Conservation (phyloP, 2,329 filamentous ascomycete genomes). For the Graphilbum sp. region DNA sequence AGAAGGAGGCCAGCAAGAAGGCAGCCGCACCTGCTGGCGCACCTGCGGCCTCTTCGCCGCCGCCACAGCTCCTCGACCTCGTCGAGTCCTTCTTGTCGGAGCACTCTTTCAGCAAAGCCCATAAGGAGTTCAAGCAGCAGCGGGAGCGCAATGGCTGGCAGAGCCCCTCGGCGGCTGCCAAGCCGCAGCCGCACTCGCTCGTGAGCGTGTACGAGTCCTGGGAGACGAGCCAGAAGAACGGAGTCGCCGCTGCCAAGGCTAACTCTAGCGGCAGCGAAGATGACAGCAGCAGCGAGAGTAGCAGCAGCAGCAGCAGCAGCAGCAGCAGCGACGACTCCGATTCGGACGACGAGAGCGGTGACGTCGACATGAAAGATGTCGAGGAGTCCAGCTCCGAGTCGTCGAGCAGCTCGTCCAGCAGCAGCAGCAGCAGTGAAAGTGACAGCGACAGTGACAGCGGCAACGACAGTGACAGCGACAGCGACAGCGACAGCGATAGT, state of each 20-base stretch:
- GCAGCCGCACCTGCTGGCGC: constrained; percentile 3
- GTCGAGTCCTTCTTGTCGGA: constrained; percentile 51
- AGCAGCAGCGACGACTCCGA: constrained; percentile 16
- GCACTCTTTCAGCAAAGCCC: constrained; percentile 46
- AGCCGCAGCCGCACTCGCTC: constrained; percentile 25
- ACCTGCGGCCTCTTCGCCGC: constrained; percentile 18
- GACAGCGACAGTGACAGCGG: not conserved
- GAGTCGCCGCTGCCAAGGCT: constrained; percentile 2
- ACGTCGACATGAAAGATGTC: constrained; percentile 30
- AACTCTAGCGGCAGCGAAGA: not conserved
- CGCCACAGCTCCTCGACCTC: constrained; percentile 47
- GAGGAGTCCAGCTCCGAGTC: constrained; percentile 16
- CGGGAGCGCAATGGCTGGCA: constrained; percentile 35
- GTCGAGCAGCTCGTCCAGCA: constrained; percentile 14
- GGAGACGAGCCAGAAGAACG: constrained; percentile 23
- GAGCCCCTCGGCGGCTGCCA: constrained; percentile 5
- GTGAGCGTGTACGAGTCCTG: constrained; percentile 34
- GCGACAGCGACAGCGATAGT: not conserved
- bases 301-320: constrained; percentile 9
- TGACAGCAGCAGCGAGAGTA: not conserved
- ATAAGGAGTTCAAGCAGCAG: constrained; percentile 47
- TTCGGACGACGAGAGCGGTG: constrained; percentile 17
- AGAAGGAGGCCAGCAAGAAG: constrained; percentile 6
- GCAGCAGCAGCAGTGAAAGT: constrained; percentile 13
- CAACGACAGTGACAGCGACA: not conserved